Evolutionary conservation across 23 red algal species (phyloP), one percentile per base, ranked within the genome.

Genomic region (Gracilaria gracilis): DNA sequence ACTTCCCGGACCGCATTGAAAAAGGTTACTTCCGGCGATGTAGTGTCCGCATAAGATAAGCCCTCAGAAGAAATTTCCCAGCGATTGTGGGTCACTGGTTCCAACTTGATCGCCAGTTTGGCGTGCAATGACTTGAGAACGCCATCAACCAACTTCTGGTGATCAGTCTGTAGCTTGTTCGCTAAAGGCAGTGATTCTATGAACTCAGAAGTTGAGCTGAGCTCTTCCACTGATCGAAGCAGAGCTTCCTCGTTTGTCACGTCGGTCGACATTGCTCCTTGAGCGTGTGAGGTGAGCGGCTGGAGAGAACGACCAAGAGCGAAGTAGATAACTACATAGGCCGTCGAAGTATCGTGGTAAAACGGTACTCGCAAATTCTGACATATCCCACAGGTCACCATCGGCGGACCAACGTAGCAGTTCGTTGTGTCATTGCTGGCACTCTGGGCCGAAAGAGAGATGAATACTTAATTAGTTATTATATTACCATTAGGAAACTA

Each of bases 31-130:
- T 98, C 97, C 24, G 97, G 97, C 20, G 97, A 94, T 50, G 85
- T 93, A 17, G 70, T 9, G 65, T 94, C 62, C 19, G 93, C 93
- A 82, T 98, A 98, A 40, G 69, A 69, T n/a, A 74, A 42, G 20
- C 97, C 97, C 87, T 98, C 97, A 1, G 69, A 73, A 39, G 93
- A 94, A 32, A 98, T 84, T 25, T 85, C 61, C 80, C 72, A 93
- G 25, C 48, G 62, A 80, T 91, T 79, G 48, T 98, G 88, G 25
- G 91, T 61, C n/a, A 98, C 84, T 28, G 93, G 73, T 31, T 91
- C 83, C 49, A 93, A 55, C 34, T 53, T 48, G 29, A 98, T 73
- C 35, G 91, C 86, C 19, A 91, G 71, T 2, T 85, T 80, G 9
- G 92, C 88, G 34, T 75, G 50, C 33, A 98, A 67, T 57, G 90